Percentiles rank a stretch among this genome's conserved stretches.
Evolutionary conservation across 768 basidiomycete species (phyloP).

Genomic region (Auricularia sp.): DNA sequence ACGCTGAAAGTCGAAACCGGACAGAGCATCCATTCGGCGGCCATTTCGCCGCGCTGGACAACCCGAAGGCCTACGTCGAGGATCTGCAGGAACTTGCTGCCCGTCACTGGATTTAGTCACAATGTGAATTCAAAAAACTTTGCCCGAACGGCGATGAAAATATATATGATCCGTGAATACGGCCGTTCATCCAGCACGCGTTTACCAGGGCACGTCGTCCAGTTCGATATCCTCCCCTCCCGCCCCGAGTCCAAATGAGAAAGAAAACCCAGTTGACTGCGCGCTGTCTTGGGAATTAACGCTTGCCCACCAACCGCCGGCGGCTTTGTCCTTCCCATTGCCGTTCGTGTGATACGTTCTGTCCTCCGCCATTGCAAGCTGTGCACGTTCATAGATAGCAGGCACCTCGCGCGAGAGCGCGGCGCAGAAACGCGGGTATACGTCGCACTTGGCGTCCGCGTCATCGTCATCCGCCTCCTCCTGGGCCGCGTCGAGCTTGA

Average conservation of each 20-base stretch:
- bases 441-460: not conserved
- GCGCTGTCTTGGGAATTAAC: not conserved
- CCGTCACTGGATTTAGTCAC: slow-evolving; percentile 4
- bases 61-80: slow-evolving; percentile 8
- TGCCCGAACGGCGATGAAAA: no score
- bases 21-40: slow-evolving; percentile 4
- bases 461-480: slow-evolving; percentile 1
- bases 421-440: slow-evolving; percentile 9
- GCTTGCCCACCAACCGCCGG: not conserved
- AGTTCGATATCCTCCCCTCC: slow-evolving; percentile 3
- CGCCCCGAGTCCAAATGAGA: slow-evolving; percentile 11
- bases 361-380: not conserved
- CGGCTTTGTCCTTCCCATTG: not conserved
- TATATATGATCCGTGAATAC: no score
- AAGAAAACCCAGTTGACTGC: not conserved
- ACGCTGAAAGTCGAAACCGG: not conserved
- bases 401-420: slow-evolving; percentile 3
- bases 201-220: slow-evolving; percentile 4
- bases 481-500: slow-evolving; percentile 7
- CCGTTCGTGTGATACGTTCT: not conserved
- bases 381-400: not conserved
- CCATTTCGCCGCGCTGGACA: slow-evolving; percentile 14
- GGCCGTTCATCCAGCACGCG: no score
- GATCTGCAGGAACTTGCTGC: slow-evolving; percentile 10
- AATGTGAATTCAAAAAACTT: no score